These are phyloP conservation scores for Annulohypoxylon nitens DNA, from an alignment of 495 filamentous ascomycete genomes.

Conservation along the genomic window DNA sequence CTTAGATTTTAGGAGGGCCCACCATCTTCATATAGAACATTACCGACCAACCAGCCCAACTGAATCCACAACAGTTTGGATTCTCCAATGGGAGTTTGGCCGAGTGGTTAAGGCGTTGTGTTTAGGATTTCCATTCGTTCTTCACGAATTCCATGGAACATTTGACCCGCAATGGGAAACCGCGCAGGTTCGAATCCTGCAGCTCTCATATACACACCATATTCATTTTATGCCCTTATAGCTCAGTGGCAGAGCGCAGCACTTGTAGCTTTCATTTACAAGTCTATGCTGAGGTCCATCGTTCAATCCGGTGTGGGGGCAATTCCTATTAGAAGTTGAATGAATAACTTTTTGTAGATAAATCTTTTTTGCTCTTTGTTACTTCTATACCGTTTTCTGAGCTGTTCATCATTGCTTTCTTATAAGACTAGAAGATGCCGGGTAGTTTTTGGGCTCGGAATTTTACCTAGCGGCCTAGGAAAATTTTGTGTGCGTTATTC, in stretches of 20 bases:
- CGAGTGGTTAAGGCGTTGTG: slow-evolving; percentile 67
- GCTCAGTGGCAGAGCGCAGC: slow-evolving; percentile 6
- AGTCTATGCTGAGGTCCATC: slow-evolving; percentile 3
- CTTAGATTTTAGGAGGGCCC: background rate
- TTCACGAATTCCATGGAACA: slow-evolving; percentile 40
- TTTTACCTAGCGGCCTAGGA: too few species aligned
- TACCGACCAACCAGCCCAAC: background rate
- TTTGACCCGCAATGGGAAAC: slow-evolving; percentile 52
- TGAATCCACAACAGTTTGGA: background rate
- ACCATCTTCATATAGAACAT: background rate
- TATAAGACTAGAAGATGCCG: too few species aligned
- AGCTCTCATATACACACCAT: slow-evolving; percentile 48
- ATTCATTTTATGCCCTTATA: slow-evolving; percentile 11
- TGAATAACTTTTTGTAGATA: too few species aligned
- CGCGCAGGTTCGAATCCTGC: slow-evolving; percentile 62
- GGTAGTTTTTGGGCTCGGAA: too few species aligned
- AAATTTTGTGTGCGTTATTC: too few species aligned
- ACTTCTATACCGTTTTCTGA: too few species aligned
- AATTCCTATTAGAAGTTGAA: slow-evolving; percentile 40
- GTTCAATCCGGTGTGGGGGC: slow-evolving; percentile 7
- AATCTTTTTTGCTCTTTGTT: too few species aligned
- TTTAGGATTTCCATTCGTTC: slow-evolving; percentile 55
- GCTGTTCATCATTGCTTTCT: too few species aligned
- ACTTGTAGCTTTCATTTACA: background rate
- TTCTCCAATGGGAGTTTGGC: slow-evolving; percentile 54